Percentiles rank a stretch among this genome's conserved stretches.
phyloP scores from a whole-genome alignment of 1,284 basidiomycete genomes.

The Moesziomyces parantarcticus region DNA sequence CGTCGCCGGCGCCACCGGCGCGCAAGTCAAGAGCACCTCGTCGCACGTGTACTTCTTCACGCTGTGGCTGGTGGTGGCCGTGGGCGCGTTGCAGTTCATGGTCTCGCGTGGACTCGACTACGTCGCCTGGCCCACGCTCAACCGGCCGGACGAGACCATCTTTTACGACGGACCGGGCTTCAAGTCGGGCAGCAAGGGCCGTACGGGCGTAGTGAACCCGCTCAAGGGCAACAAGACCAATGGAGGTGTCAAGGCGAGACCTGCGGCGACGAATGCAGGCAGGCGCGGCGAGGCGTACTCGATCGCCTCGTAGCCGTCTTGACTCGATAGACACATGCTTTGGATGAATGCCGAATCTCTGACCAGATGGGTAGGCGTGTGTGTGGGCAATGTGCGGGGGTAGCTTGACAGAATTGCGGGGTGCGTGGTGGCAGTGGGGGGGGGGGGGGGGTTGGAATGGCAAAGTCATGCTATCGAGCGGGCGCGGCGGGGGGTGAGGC shows the following conservation, averaged over 20 bases:
- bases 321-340: too few relatives aligned
- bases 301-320: conserved; percentile 6
- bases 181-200: conserved; percentile 53
- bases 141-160: conserved; percentile 60
- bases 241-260: not conserved
- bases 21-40: conserved; percentile 11
- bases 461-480: too few relatives aligned
- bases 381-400: too few relatives aligned
- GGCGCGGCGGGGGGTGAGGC: too few relatives aligned
- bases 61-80: conserved; percentile 47
- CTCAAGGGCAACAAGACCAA: conserved; percentile 21
- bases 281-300: conserved; percentile 42
- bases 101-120: conserved; percentile 62
- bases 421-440: too few relatives aligned
- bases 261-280: conserved; percentile 11
- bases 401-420: too few relatives aligned
- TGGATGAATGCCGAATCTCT: too few relatives aligned
- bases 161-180: conserved; percentile 66
- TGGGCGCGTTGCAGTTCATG: conserved; percentile 52
- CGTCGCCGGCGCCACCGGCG: conserved; percentile 9
- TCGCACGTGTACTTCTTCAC: conserved; percentile 44
- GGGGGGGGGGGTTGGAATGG: too few relatives aligned
- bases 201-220: conserved; percentile 41
- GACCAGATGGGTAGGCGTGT: too few relatives aligned
- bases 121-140: conserved; percentile 65